Base-by-base conservation (phyloP, 1,284 basidiomycete species). In the Athelia sp. region DNA sequence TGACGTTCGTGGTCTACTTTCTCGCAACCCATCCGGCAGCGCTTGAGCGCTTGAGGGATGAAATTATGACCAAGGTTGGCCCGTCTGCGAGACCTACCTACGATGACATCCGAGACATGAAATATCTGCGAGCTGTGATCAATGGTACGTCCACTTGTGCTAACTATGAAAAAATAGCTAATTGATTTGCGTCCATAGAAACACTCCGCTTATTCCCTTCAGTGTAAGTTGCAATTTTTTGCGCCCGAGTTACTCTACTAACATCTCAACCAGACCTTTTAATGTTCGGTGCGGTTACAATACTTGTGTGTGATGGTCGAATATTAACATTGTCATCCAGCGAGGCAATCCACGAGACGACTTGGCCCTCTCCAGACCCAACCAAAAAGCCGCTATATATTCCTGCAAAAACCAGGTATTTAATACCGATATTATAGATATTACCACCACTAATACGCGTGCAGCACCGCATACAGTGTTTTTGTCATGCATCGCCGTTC, bases 401-500 rank as follows among this genome's bases (percentile, higher is more conserved):
- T 43, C 66, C 68, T 9, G 58, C 61, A 1, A 58, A 57, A 10
- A 62, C 61, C 3, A 59, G 56, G 64, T 69, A 49, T 26, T 58
- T 18, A 18, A 3, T 43, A 54, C 43, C 4, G 15, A n/a, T 29
- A 11, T 24, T 10, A 21, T 35, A 4, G 14, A 21, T 8, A 18
- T 31, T 6, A 46, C 13, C 18, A 10, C 14, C 15, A 13, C 11
- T 50, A 11, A 18, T 21, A 22, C 26, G 32, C 6, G 15, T 31
- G 15, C 29, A 57, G 60, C 29, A 38, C 56, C 6, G 40, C 43
- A 18, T 67, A 64, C 45, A 65, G 65, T 1, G 60, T 65, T 4
- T 61, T 67, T 43, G 49, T 65, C 47, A 64, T 63, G 56, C 67
- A 70, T 18, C 57, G 67, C 1, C 54, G 62, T 17, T 61, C 55